Base-by-base conservation (phyloP, 768 basidiomycete genomes). In the Russula abietina region DNA sequence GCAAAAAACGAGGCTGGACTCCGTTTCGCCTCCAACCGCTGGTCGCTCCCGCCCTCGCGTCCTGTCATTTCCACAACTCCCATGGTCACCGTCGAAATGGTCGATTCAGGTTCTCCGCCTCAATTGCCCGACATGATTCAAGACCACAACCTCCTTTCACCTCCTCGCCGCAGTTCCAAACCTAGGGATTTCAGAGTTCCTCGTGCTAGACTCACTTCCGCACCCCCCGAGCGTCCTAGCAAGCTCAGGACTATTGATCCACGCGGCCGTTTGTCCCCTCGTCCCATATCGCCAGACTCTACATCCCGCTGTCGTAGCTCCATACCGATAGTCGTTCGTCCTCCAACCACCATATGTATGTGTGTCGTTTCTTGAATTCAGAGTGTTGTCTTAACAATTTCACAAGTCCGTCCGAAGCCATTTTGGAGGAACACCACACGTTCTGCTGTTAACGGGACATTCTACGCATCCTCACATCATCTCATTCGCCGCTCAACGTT, bases 401-500 rank as follows among this genome's bases (percentile, higher is more conserved):
- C 36, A 36, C 10, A 64, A 91, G 89, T 89, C 39, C 86, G 89
- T n/a, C 89, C 89, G 0, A 88, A 83, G 8, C 87, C 89, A 0
- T 90, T 91, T 71, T 91, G 89, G 89, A 80, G 87, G 36, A 85
- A 83, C 66, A 89, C 86, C 1, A 80, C 75, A 33, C 82, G 85
- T 16, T 88, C 87, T 22, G 89, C 88, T 17, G 87, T 91, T 1
- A 79, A 86, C 51, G 81, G 78, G 4, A 81, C 87, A 7, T 85
- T 82, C 0, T 90, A 88, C 70, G 88, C 89, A 7, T 89, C 89
- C 0, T 81, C 87, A 0, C 82, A 82, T 0, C 84, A 88, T 70
- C 82, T 88, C 61, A 80, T 91, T 52, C 87, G 90, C 43, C 83
- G 89, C 6, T 85, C 87, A 5, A 89, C 89, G 1, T 90, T 88